Base-by-base conservation (phyloP, 2,329 filamentous ascomycete genomes). In the Chaetomium olivaceum region DNA sequence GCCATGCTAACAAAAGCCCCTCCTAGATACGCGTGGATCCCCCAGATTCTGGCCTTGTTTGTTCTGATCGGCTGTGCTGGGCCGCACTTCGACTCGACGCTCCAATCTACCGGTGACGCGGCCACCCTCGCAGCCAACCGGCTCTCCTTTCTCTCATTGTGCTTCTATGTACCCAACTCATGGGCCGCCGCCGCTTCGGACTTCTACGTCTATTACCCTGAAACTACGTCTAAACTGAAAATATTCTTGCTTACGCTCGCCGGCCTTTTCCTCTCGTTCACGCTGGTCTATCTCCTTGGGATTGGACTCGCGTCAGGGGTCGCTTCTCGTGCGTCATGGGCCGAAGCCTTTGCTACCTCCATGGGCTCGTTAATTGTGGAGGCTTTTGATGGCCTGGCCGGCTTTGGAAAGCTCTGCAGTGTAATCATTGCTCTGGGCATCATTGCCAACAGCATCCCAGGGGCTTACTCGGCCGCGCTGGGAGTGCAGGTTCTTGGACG, bases 111-210 rank as follows among this genome's bases (percentile, higher is more conserved):
- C 0, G 86, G 83, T n/a, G 79, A 85, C 55, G 71, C 79, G 16
- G 75, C 80, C 52, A 86, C 84, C 2, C 72, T 88, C 8, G 77
- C 79, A 16, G 87, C 85, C 33, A 85, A 85, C 67, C 79, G 85
- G 2, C 78, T 92, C 36, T 89, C 87, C 4, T 92, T 91, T 76
- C 89, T 92, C 75, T 89, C 86, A 12, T 79, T 92, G 56, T 90
- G 86, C 69, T 79, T 90, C 14, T 87, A 87, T 25, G 84, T 85
- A 1, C 85, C 86, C 8, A 83, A 89, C 61, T 88, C 87, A 1
- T 91, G 89, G 73, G 79, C 84, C 1, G 84, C 86, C 4, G 82
- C 83, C 1, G 86, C 84, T n/a, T 85, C 85, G 0, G 88, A 91
- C 73, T 90, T 87, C 73, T 89, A 89, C 70, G 87, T 89, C 62